phyloP scores from a whole-genome alignment of 2,329 filamentous ascomycete genomes.

The Aspergillus melleus region DNA sequence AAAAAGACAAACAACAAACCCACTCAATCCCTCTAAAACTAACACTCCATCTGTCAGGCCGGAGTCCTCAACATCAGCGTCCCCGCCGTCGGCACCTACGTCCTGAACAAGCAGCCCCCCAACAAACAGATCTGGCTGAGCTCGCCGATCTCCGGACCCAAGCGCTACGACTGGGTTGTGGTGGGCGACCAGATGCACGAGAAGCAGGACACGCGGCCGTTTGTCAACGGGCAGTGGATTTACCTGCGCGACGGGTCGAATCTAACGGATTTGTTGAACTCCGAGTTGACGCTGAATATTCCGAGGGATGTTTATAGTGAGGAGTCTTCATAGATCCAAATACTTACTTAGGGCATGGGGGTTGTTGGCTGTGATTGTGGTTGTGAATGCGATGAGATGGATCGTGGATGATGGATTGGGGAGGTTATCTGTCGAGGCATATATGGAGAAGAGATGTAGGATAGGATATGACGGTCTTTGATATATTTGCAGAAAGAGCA shows the following conservation, averaged over 20 bases:
- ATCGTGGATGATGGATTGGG: too few species aligned
- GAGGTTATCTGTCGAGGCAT: background rate
- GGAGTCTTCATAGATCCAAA: constrained; percentile 18
- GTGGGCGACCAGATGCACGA: constrained; percentile 68
- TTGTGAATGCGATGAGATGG: background rate
- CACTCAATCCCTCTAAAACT: background rate
- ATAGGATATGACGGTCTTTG: background rate
- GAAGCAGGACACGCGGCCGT: constrained; percentile 68
- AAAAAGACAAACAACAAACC: too few species aligned
- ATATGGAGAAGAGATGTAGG: background rate
- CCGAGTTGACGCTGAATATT: constrained; percentile 73
- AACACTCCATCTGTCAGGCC: constrained; percentile 54
- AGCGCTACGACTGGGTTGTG: constrained; percentile 89
- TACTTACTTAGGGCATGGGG: constrained; percentile 2
- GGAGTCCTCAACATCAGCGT: constrained; percentile 80
- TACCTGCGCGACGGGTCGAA: constrained; percentile 81
- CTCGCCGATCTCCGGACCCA: constrained; percentile 85
- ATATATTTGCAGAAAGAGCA: background rate
- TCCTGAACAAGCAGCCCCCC: constrained; percentile 97
- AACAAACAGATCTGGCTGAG: constrained; percentile 98
- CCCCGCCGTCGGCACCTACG: constrained; percentile 73
- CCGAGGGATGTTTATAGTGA: constrained; percentile 38
- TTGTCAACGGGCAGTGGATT: constrained; percentile 70
- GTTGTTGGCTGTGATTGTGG: background rate
- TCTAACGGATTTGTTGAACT: constrained; percentile 68